Evolutionary conservation across 129 eudicot species (phyloP), one percentile per base, ranked within the genome.

Genomic region (Pittosporum tobira): DNA sequence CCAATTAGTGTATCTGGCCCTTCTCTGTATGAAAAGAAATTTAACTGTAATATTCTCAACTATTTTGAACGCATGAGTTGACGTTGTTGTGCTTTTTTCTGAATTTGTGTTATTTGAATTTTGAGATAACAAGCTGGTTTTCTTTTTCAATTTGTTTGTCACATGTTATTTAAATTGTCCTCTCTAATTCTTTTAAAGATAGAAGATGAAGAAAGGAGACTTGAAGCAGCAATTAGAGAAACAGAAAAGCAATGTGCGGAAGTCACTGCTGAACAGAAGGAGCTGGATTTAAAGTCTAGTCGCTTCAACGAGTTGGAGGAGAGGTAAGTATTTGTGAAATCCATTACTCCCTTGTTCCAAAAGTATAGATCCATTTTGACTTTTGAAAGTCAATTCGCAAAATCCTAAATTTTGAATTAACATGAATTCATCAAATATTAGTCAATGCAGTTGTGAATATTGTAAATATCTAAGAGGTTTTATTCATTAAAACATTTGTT

Each of bases 231-330:
- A 56, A 91, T 91, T 66, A 85, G 66, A 67, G 99, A 86, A 72
- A 87, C 99, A 45, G 99, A 91, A 75, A 91, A 87, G 57, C 96
- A 91, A 59, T 84, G 88, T 59, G 73, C 83, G 15, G 84, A 76
- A 83, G 99, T 91, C 73, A 81, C 86, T 23, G 79, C 90, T 19
- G 90, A 91, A 79, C 71, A 87, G 71, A 87, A 91, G 74, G 96
- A 91, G 66, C 76, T 91, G 40, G 95, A 91, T 75, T 45, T 87
- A 40, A 91, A 87, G 50, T 91, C 99, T 42, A 68, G 71, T 57
- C 99, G 99, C 52, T 91, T 91, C 63, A 79, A 87, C 57, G 99
- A 87, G 77, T 79, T 91, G 76, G 99, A 91, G 65, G 99, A 91
- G 73, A 53, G 96, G 98, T 91, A 69, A 64, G 61, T 15, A 65